Conservation (phyloP, 352 stramenopile species). For the Phytophthora pseudosyringae region DNA sequence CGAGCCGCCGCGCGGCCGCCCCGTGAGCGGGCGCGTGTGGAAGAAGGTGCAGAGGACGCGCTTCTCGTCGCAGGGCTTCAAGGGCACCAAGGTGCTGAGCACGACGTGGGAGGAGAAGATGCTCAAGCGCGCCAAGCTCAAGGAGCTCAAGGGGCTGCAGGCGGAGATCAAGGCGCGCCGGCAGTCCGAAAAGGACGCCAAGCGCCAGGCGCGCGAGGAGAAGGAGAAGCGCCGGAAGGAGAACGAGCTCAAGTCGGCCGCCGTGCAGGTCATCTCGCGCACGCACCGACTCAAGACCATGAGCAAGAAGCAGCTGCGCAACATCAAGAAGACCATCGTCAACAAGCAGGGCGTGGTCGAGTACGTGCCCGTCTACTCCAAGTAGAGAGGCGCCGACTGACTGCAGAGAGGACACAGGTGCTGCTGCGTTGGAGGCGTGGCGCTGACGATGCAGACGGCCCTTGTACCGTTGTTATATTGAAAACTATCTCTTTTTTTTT, state of each 20-base stretch:
- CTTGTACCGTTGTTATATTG: slow-evolving; percentile 33
- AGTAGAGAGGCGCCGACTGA: slow-evolving; percentile 42
- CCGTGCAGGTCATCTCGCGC: slow-evolving; percentile 89
- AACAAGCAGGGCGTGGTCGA: slow-evolving; percentile 92
- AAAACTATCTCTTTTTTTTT: slow-evolving; percentile 32
- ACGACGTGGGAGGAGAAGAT: slow-evolving; percentile 91
- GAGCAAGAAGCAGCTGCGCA: slow-evolving; percentile 93
- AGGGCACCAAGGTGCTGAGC: slow-evolving; percentile 83
- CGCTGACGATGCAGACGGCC: slow-evolving; percentile 6
- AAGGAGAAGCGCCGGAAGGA: slow-evolving; percentile 88
- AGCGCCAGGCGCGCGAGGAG: slow-evolving; percentile 81
- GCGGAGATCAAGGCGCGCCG: slow-evolving; percentile 78
- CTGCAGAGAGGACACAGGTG: slow-evolving; percentile 11
- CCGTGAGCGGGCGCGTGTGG: slow-evolving; percentile 82
- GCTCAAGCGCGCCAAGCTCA: slow-evolving; percentile 73
- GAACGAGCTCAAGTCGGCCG: slow-evolving; percentile 91
- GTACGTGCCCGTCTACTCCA: slow-evolving; percentile 88
- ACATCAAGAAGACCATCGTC: slow-evolving; percentile 92
- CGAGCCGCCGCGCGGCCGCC: slow-evolving; percentile 53
- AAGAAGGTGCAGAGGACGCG: slow-evolving; percentile 86
- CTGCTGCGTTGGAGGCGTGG: not conserved
- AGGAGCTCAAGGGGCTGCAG: slow-evolving; percentile 88
- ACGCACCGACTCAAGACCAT: slow-evolving; percentile 91
- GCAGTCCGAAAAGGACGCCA: slow-evolving; percentile 77
- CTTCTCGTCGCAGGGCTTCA: slow-evolving; percentile 77